Base-by-base conservation (phyloP, 768 basidiomycete species). In the Kwoniella dendrophila region DNA sequence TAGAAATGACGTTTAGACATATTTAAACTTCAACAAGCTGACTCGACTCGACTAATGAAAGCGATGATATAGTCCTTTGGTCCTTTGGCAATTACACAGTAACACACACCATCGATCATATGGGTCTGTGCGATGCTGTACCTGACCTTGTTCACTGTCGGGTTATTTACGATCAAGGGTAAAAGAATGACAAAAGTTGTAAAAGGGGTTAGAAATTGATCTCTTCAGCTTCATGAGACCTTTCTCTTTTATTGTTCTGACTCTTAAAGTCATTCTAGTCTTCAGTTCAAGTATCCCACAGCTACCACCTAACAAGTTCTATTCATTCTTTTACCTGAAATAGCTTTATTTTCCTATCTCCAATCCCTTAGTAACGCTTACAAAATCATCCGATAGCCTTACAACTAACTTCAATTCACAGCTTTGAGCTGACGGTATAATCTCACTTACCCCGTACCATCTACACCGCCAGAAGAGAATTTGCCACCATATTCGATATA, bases 81-180 rank as follows among this genome's bases (percentile, higher is more conserved):
- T n/a, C n/a, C n/a, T n/a, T n/a, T n/a, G n/a, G n/a, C n/a, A n/a
- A n/a, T n/a, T n/a, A n/a, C n/a, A n/a, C n/a, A n/a, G n/a, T n/a
- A n/a, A n/a, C n/a, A n/a, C n/a, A n/a, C n/a, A n/a, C n/a, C n/a
- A n/a, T n/a, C n/a, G n/a, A n/a, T n/a, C n/a, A n/a, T n/a, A n/a
- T n/a, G n/a, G 49, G 49, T 34, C 49, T 33, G 49, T 51, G 49
- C 49, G 22, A 14, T 26, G 32, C 18, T 48, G 6, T 7, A 26
- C 11, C 45, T 20, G 7, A 8, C 11, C n/a, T 8, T 12, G 29
- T 12, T 14, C n/a, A n/a, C n/a, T 51, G 10, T 51, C 49, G 32
- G 49, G 34, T 6, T 26, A 26, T 49, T 30, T 51, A 51, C 49
- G 32, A 51, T 51, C 49, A 33, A 51, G 49, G 49, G 49, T 33